Evolutionary conservation across 176 grass and related monocot genomes (phyloP), one percentile per base, ranked within the genome.

Genomic region (Metroxylon sagu): DNA sequence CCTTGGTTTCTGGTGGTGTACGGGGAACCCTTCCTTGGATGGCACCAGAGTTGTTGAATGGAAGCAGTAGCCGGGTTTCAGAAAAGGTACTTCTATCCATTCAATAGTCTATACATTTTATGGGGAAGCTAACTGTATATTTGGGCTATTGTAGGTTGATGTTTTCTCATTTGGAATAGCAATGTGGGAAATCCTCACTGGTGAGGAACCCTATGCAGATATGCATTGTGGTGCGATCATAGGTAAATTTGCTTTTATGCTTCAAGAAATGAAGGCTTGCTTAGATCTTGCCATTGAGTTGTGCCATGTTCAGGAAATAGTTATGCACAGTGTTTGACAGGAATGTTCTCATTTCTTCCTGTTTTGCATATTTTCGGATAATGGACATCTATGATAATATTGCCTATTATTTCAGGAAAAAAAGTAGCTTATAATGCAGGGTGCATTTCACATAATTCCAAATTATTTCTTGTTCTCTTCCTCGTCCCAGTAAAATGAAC

Each of bases 1-100:
- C 93, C 31, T 74, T 98, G 64, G 93, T 98, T 60, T 98, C 93
- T 69, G 93, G 93, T 60, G 93, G 93, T 62, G 93, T 98, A 60
- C 87, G 93, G 16, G 93, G 93, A 55, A 98, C 93, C 43, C 84
- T 98, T 76, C 93, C 93, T 18, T 98, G 93, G 93, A 98, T 98
- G 87, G 93, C 93, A 57, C 93, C 87, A n/a, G 93, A 98, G 60
- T 52, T 98, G 30, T 80, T 98, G 71, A 98, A 98, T 75, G 93
- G 93, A 19, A 85, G 93, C 70, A 98, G 87, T 65, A 92, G 65
- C 57, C 56, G 57, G 74, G 93, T 98, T 19, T 89, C 87, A 23
- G 93, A 98, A 69, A 98, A 98, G 84, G 93, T 88, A 72, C 78
- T 43, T 16, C 25, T 48, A 39, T 67, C 2, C 4, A 55, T 61